A percentile compares a stretch with the other conserved stretches of the same genome.
Evolutionary conservation across 352 stramenopile species (phyloP).

Genomic region (Nothophytophthora sp.): DNA sequence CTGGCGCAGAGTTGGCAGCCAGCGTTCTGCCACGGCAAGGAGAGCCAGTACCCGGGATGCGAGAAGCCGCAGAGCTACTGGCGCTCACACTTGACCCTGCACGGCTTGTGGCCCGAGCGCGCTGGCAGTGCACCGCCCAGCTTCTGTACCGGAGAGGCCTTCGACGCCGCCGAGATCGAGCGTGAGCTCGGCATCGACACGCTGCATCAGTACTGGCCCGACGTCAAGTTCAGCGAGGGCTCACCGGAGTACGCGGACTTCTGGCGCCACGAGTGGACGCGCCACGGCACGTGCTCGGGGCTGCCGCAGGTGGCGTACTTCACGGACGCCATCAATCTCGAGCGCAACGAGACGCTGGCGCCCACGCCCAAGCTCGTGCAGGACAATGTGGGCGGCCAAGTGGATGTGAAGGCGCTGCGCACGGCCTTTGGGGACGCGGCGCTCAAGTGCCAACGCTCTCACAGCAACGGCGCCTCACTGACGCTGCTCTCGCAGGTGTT

Average conservation of each 20-base stretch:
- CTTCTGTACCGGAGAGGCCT: conserved; percentile 73
- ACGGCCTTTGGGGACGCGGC: conserved; percentile 38
- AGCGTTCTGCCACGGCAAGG: conserved; percentile 76
- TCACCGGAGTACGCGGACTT: conserved; percentile 79
- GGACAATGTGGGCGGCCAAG: conserved; percentile 49
- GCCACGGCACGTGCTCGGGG: conserved; percentile 93
- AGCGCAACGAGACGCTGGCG: conserved; percentile 66
- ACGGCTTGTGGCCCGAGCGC: conserved; percentile 89
- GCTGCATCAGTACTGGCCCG: conserved; percentile 84
- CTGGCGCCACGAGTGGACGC: conserved; percentile 94
- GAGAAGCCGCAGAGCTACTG: conserved; percentile 63
- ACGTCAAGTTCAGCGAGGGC: conserved; percentile 71
- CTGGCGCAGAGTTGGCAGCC: conserved; percentile 91
- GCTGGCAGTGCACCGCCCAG: conserved; percentile 63
- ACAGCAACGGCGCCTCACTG: conserved; percentile 4
- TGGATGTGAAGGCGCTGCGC: conserved; percentile 51
- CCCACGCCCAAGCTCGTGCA: conserved; percentile 66
- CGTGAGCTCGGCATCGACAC: conserved; percentile 64
- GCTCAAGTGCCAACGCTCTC: conserved; percentile 29
- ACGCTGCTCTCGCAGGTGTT: conserved; percentile 74
- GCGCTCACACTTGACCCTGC: conserved; percentile 86
- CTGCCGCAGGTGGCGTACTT: conserved; percentile 89
- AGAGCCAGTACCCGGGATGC: conserved; percentile 70
- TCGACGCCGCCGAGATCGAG: conserved; percentile 67
- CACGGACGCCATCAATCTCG: conserved; percentile 69